Evolutionary conservation across 2,329 filamentous ascomycete species (phyloP).

Genomic region (Drechslerella coelobrocha): DNA sequence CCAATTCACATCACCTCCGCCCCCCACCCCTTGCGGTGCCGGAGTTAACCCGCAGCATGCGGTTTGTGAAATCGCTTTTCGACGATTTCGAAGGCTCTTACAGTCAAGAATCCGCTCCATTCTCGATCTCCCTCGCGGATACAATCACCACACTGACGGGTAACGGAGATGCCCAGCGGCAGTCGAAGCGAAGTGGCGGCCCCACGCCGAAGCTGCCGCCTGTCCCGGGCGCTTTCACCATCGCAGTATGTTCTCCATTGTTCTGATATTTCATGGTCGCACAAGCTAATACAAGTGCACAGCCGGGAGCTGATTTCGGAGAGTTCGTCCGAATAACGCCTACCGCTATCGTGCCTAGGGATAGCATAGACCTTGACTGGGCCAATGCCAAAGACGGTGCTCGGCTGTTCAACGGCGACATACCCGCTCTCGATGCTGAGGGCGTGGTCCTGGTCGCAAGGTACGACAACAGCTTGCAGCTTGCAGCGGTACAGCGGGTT

Average conservation of each 20-base stretch:
- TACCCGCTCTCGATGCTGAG: neutral
- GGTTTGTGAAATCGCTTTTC: neutral
- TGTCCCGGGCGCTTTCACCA: conserved; percentile 16
- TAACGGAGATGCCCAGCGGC: neutral
- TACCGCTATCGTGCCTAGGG: conserved; percentile 7
- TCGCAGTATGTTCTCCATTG: conserved; percentile 10
- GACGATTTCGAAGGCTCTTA: neutral
- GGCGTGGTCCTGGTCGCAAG: conserved; percentile 18
- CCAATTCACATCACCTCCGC: neutral
- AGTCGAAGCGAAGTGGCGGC: neutral
- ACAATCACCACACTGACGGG: neutral
- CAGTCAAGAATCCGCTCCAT: neutral
- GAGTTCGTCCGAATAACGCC: conserved; percentile 15
- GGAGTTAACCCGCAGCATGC: neutral
- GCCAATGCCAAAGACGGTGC: conserved; percentile 13
- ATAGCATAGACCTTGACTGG: conserved; percentile 15
- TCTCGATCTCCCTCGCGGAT: neutral
- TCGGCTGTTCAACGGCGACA: conserved; percentile 19
- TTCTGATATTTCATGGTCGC: neutral
- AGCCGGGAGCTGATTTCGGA: conserved; percentile 26
- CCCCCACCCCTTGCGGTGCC: neutral
- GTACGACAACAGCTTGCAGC: conserved; percentile 5
- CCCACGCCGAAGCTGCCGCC: neutral
- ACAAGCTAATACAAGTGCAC: conserved; percentile 1
- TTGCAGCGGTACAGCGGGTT: conserved; percentile 19